Evolutionary conservation across 345 rosid genomes (phyloP).

Genomic region (Mallotus nudiflorus): DNA sequence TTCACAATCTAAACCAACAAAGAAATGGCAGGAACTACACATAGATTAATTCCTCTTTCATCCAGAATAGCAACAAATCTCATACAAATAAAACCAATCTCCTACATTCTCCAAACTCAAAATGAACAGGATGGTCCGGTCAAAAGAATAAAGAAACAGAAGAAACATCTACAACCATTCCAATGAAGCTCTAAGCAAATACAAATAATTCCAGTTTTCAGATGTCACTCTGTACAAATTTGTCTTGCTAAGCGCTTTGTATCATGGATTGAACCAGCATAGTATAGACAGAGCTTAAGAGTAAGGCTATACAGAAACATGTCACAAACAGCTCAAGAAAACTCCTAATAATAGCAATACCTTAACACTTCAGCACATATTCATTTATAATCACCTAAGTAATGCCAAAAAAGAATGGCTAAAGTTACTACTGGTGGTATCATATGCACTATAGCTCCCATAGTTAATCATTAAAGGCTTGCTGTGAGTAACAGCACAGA

Average conservation of each 20-base stretch:
- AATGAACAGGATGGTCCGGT: not conserved
- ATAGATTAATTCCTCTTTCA: not conserved
- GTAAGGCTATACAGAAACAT: not conserved
- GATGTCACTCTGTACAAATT: not conserved
- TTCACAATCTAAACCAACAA: not conserved
- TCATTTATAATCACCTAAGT: not conserved
- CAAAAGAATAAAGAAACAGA: not conserved
- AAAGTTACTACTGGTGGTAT: not conserved
- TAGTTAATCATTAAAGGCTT: not conserved
- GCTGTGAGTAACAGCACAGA: not conserved
- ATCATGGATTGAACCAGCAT: not conserved
- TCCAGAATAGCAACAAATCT: not conserved
- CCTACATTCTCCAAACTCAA: slow-evolving; percentile 10
- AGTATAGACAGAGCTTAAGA: not conserved
- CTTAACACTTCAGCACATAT: not conserved
- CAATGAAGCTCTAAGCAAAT: not conserved
- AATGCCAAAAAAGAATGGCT: not conserved
- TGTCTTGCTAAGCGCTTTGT: not conserved
- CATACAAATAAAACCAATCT: not conserved
- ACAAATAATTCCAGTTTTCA: not conserved
- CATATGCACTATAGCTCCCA: not conserved
- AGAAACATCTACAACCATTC: not conserved
- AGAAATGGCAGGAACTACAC: not conserved
- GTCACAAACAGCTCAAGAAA: slow-evolving; percentile 1
- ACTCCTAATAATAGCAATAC: not conserved